Evolutionary conservation across 768 basidiomycete genomes (phyloP).

Genomic region (Neoboletus brunneissimus): DNA sequence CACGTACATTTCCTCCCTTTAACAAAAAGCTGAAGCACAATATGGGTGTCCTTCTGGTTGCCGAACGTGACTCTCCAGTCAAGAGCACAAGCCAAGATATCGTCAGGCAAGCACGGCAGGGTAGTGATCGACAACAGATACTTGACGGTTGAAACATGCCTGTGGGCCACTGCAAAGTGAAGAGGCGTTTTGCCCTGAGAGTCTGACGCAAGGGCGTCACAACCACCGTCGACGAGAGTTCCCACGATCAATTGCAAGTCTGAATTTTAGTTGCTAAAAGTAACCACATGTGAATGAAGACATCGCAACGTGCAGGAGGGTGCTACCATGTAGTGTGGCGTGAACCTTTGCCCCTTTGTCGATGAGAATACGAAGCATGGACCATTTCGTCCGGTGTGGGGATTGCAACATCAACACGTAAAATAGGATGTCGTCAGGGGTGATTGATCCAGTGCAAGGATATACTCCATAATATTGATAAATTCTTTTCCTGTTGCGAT

Average conservation of each 20-base stretch:
- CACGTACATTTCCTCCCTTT: not conserved
- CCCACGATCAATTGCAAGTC: not conserved
- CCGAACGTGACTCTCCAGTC: too few species aligned
- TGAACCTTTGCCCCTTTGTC: not conserved
- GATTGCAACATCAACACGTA: not conserved
- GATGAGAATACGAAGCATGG: not conserved
- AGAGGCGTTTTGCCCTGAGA: not conserved
- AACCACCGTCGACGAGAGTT: constrained; percentile 1
- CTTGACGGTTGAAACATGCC: not conserved
- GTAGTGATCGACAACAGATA: not conserved
- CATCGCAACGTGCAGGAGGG: not conserved
- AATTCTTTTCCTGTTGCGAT: not conserved
- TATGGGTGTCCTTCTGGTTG: not conserved
- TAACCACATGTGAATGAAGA: not conserved
- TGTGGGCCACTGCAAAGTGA: not conserved
- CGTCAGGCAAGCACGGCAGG: too few species aligned
- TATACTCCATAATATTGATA: not conserved
- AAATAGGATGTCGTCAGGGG: constrained; percentile 4
- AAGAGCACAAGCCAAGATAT: not conserved
- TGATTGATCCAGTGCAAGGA: not conserved
- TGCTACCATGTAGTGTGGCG: not conserved
- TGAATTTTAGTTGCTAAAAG: accelerated
- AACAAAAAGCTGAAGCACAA: not conserved
- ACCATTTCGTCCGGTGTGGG: not conserved
- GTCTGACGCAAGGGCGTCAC: not conserved